Conservation (phyloP, 2,329 filamentous ascomycete species). For the Microdochium bolleyi region DNA sequence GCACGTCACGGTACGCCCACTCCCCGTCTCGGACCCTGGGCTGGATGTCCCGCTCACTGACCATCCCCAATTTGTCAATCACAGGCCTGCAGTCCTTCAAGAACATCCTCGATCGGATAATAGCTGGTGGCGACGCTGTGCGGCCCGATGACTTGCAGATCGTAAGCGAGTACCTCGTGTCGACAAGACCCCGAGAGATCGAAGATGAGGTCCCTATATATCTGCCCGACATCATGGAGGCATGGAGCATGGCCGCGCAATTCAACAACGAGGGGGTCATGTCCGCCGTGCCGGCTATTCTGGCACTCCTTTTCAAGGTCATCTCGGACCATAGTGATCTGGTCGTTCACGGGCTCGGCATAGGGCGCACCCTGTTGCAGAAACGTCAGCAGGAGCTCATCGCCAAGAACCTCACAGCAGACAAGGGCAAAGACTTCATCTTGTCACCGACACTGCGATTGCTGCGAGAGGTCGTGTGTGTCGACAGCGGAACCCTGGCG, state of each 20-base stretch:
- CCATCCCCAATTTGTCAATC: not conserved
- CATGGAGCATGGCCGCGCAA: slow-evolving; percentile 77
- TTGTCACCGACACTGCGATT: slow-evolving; percentile 84
- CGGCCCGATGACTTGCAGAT: slow-evolving; percentile 46
- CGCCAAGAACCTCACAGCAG: slow-evolving; percentile 68
- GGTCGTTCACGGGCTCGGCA: slow-evolving; percentile 63
- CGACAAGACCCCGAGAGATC: slow-evolving; percentile 39
- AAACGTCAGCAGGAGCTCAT: slow-evolving; percentile 75
- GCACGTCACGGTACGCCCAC: slow-evolving; percentile 54
- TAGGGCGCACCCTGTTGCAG: slow-evolving; percentile 77
- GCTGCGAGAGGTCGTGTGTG: slow-evolving; percentile 73
- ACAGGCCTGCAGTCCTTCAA: slow-evolving; percentile 64
- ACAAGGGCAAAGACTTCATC: slow-evolving; percentile 77
- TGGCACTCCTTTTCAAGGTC: slow-evolving; percentile 74
- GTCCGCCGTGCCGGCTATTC: slow-evolving; percentile 70
- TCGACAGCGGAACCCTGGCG: slow-evolving; percentile 79
- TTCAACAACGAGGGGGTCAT: slow-evolving; percentile 74
- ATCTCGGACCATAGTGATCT: slow-evolving; percentile 69
- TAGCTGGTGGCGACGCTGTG: slow-evolving; percentile 36
- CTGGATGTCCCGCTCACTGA: not conserved
- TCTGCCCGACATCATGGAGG: slow-evolving; percentile 75
- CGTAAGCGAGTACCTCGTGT: slow-evolving; percentile 60
- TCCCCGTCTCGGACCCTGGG: not conserved
- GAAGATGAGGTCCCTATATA: slow-evolving; percentile 54
- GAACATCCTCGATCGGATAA: slow-evolving; percentile 58